phyloP scores from a whole-genome alignment of 1,284 basidiomycete species.

The Naganishia sp. region DNA sequence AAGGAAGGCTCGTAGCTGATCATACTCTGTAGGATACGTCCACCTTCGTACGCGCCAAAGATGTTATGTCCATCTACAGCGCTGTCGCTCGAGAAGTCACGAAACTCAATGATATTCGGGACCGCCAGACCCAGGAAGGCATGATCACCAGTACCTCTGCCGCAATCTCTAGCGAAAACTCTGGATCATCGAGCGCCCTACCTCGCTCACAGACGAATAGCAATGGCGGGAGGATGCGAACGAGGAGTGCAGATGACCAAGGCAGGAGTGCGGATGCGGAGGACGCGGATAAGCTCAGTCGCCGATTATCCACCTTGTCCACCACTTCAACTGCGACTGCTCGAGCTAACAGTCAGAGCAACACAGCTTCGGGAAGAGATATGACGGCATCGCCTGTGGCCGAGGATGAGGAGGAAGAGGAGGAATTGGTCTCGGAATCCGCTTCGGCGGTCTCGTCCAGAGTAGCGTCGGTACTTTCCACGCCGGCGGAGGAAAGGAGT shows the following conservation, averaged over 20 bases:
- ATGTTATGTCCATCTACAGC: constrained; percentile 92
- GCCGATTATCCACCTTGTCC: constrained; percentile 14
- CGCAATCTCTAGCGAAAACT: constrained; percentile 18
- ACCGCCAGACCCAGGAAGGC: constrained; percentile 50
- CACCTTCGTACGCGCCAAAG: constrained; percentile 85
- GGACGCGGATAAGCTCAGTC: constrained; percentile 23
- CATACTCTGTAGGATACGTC: constrained; percentile 64
- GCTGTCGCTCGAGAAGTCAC: constrained; percentile 95
- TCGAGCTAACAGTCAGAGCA: constrained; percentile 2
- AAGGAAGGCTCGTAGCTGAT: constrained; percentile 30
- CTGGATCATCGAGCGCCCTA: constrained; percentile 3
- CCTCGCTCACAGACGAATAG: constrained; percentile 11
- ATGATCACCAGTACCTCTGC: constrained; percentile 38
- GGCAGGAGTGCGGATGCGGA: background rate
- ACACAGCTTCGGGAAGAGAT: background rate
- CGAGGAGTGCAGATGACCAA: background rate
- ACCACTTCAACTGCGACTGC: constrained; percentile 18
- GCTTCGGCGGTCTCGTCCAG: constrained; percentile 25
- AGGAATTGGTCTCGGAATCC: constrained; percentile 24
- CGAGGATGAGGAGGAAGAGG: constrained; percentile 17
- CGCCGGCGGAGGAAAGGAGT: constrained; percentile 26
- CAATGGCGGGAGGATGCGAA: background rate
- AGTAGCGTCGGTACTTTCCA: constrained; percentile 21
- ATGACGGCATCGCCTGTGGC: constrained; percentile 24
- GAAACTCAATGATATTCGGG: constrained; percentile 85